These are phyloP conservation scores for Geotrichum phurueaensis DNA, from an alignment of 1,139 yeast species.

Conservation along the genomic window DNA sequence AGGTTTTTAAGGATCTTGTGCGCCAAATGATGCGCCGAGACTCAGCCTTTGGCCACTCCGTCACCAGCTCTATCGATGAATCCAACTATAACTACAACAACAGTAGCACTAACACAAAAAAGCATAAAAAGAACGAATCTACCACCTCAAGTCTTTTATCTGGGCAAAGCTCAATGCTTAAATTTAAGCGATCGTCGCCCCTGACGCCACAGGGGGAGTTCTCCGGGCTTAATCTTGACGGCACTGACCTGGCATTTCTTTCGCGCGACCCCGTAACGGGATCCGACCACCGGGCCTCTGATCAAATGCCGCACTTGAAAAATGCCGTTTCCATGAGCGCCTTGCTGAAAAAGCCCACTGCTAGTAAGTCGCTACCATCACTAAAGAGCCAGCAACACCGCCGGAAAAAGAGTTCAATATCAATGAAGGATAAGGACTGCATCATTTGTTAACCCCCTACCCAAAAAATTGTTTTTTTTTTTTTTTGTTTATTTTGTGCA, in stretches of 20 bases:
- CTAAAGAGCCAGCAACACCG: too few relatives aligned
- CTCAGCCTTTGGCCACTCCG: slow-evolving; percentile 26
- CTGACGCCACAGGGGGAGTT: neutral
- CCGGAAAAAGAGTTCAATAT: too few relatives aligned
- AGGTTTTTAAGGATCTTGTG: slow-evolving; percentile 81
- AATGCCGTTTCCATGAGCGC: neutral
- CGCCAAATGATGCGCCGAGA: slow-evolving; percentile 51
- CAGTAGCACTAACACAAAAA: neutral
- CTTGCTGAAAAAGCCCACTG: too few relatives aligned
- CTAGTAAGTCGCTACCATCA: neutral
- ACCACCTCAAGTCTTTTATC: too few relatives aligned
- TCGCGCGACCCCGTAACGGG: neutral
- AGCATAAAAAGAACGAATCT: too few relatives aligned
- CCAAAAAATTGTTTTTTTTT: too few relatives aligned
- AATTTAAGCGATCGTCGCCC: neutral
- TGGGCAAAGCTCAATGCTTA: neutral
- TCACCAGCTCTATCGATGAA: too few relatives aligned
- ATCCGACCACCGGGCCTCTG: too few relatives aligned
- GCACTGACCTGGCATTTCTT: neutral
- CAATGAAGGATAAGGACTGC: too few relatives aligned
- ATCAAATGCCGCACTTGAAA: neutral
- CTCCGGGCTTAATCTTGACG: neutral
- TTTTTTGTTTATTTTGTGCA: neutral
- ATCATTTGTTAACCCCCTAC: too few relatives aligned
- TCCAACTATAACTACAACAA: neutral